Evolutionary conservation across 1,284 basidiomycete species (phyloP).

Genomic region (Cutaneotrichosporon cyanovorans): DNA sequence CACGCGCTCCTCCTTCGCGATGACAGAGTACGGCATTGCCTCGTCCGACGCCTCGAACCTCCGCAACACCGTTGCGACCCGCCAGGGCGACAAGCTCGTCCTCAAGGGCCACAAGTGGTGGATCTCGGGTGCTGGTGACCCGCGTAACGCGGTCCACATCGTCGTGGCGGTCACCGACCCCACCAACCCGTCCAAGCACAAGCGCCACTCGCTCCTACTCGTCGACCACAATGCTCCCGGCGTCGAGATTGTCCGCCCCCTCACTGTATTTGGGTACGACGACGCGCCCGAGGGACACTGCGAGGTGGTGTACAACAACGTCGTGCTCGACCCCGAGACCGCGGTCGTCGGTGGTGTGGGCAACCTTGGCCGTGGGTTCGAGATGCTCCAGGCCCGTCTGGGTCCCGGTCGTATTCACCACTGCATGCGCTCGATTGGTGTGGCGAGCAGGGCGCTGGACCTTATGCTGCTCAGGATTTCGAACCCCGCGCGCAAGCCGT

Average conservation of each 20-base stretch:
- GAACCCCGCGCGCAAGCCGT: constrained; percentile 81
- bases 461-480: constrained; percentile 86
- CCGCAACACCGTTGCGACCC: constrained; percentile 69
- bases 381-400: constrained; percentile 95
- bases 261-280: constrained; percentile 89
- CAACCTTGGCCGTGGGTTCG: constrained; percentile 84
- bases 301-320: constrained; percentile 90
- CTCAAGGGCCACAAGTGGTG: constrained; percentile 99
- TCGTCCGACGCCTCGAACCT: constrained; percentile 97
- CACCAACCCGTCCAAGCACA: constrained; percentile 50
- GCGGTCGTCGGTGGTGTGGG: constrained; percentile 66
- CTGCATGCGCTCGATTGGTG: constrained; percentile 94
- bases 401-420: constrained; percentile 96
- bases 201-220: constrained; percentile 87
- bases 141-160: constrained; percentile 78
- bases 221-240: constrained; percentile 82
- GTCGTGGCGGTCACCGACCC: constrained; percentile 61
- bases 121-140: constrained; percentile 96
- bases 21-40: constrained; percentile 87
- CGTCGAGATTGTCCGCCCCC: constrained; percentile 79
- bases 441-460: constrained; percentile 76
- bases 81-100: constrained; percentile 78
- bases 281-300: constrained; percentile 94
- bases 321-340: constrained; percentile 62
- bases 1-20: constrained; percentile 86